Evolutionary conservation across 2,329 filamentous ascomycete genomes (phyloP), one percentile per base, ranked within the genome.

Genomic region (Colletotrichum trifolii): DNA sequence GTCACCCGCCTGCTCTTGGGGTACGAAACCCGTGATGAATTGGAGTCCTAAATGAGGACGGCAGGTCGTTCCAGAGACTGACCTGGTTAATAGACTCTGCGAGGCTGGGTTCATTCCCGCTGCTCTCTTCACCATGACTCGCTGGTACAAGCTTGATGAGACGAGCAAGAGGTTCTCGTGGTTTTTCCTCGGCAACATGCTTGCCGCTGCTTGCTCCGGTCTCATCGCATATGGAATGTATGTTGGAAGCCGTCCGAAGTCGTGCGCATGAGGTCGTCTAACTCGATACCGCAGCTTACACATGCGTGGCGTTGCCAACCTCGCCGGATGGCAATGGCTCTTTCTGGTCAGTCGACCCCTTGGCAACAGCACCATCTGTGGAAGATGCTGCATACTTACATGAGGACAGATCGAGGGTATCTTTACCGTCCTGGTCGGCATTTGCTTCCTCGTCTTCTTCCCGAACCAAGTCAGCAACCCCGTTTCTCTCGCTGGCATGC

Each of bases 51-150:
- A 5, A 25, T 5, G 25, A 25, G 25, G 25, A 25, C 25, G 4
- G 3, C 25, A 25, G 25, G 25, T 25, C 15, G 4, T 8, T 10
- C n/a, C 43, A 13, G 39, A 4, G 13, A 15, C 45, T 55, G 8
- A 42, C 34, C 8, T 39, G 7, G 15, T 8, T 8, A 12, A 17
- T n/a, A 64, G 62, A 25, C 54, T 63, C 6, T 67, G 55, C 12
- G 81, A 82, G 60, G 77, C 78, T 1, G 80, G 80, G 2, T 81
- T 82, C 63, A 83, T 82, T 49, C 81, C 81, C 3, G 82, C 79
- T 1, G 79, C 79, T 7, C 71, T 83, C 2, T 84, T 78, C 71
- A 83, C 82, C 0, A 76, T 84, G 1, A 82, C 81, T 0, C 74
- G 77, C 2, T 83, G 80, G 81, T 83, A 84, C 61, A 83, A 80